Conservation (phyloP, 2,329 filamentous ascomycete species). For the Scleromitrula shiraiana region DNA sequence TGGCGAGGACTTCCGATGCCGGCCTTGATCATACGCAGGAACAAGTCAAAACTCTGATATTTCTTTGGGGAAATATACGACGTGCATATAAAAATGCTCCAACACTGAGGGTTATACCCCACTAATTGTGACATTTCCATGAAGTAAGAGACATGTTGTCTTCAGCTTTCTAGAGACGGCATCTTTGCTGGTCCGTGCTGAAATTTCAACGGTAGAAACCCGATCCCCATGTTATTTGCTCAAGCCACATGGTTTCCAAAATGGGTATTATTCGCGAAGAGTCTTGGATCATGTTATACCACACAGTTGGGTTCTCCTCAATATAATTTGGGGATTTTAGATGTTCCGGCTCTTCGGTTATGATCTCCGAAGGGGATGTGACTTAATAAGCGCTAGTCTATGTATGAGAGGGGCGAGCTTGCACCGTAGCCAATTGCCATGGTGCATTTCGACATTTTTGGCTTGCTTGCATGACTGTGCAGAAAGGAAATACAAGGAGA, state of each 20-base stretch:
- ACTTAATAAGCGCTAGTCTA: conserved; percentile 6
- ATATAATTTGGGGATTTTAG: conserved; percentile 1
- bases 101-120: background rate
- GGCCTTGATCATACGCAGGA: conserved; percentile 5
- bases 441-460: background rate
- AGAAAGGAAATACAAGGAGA: background rate
- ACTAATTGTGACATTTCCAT: background rate
- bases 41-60: background rate
- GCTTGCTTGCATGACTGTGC: background rate
- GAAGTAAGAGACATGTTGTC: background rate
- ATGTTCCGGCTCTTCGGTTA: conserved; percentile 9
- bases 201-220: background rate
- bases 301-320: background rate
- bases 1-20: conserved; percentile 1
- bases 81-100: background rate
- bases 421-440: conserved; percentile 1
- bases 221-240: conserved; percentile 1
- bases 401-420: conserved; percentile 1
- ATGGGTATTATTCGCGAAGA: conserved; percentile 4
- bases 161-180: background rate
- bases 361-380: conserved; percentile 1
- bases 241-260: conserved; percentile 4
- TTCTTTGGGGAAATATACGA: background rate
- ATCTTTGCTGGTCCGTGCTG: background rate
- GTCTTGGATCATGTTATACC: conserved; percentile 1